Evolutionary conservation across 805 yeast genomes (phyloP).

Genomic region (Ogataea trehaloabstinens): DNA sequence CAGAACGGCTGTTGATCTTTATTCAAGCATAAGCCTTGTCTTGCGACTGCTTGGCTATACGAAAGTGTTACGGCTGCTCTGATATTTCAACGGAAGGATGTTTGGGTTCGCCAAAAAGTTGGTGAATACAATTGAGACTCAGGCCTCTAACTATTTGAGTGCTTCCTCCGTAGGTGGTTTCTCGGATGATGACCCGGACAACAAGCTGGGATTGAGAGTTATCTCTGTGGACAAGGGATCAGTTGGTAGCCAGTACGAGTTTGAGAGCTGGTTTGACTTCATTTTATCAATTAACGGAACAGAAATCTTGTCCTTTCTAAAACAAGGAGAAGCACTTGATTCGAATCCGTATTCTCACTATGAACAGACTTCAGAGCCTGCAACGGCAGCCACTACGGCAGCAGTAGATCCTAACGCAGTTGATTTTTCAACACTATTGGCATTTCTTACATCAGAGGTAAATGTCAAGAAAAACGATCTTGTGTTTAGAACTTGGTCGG

Average conservation of each 20-base stretch:
- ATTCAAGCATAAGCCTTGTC: too few species aligned
- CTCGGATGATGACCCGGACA: constrained; percentile 25
- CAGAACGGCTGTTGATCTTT: too few species aligned
- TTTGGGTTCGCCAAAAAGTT: constrained; percentile 64
- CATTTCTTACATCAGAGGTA: constrained; percentile 28
- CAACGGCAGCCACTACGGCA: neutral
- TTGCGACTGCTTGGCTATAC: too few species aligned
- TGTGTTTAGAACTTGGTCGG: constrained; percentile 72
- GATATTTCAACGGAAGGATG: too few species aligned
- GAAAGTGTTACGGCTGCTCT: too few species aligned
- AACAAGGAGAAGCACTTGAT: constrained; percentile 23
- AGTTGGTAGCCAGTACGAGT: constrained; percentile 47
- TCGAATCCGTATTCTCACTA: constrained; percentile 27
- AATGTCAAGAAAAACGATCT: constrained; percentile 31
- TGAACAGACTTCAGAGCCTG: neutral
- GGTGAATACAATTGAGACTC: constrained; percentile 50
- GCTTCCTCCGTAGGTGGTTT: constrained; percentile 35
- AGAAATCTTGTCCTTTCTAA: constrained; percentile 40
- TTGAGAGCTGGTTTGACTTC: constrained; percentile 88
- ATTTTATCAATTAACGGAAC: constrained; percentile 78
- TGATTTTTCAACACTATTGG: constrained; percentile 21
- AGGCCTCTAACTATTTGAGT: constrained; percentile 26
- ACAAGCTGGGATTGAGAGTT: constrained; percentile 55
- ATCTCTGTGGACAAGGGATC: constrained; percentile 47
- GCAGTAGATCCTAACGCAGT: constrained; percentile 14